Percentiles rank a stretch among this genome's conserved stretches.
Conservation (phyloP, 176 grass and related monocot species). For the Cenchrus purpureus region DNA sequence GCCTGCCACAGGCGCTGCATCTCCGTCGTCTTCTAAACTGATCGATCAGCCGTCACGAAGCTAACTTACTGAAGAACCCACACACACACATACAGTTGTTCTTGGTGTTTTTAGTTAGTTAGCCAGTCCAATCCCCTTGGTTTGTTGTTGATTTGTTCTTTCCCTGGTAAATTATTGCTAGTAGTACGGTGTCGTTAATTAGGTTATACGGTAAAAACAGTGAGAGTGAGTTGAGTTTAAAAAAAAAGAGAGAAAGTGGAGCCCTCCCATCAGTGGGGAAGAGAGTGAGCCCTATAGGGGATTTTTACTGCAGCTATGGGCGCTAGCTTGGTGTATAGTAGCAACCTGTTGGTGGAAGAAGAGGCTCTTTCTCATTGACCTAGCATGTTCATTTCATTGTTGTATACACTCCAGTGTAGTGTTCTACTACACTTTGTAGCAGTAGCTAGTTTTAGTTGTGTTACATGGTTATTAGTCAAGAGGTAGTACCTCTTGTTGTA, state of each 20-base stretch:
- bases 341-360: conserved; percentile 50
- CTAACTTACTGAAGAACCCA: conserved; percentile 22
- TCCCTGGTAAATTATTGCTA: conserved; percentile 3
- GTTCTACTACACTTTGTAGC: not conserved
- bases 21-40: conserved; percentile 74
- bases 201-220: conserved; percentile 40
- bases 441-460: conserved; percentile 6
- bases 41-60: not conserved
- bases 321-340: conserved; percentile 52
- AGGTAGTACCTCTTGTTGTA: conserved; percentile 4
- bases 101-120: conserved; percentile 32
- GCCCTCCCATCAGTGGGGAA: conserved; percentile 57
- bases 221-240: conserved; percentile 1
- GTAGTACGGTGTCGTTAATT: not conserved
- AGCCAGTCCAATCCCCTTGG: conserved; percentile 38
- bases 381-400: not conserved
- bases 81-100: conserved; percentile 7
- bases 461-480: no score
- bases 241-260: conserved; percentile 23
- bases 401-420: conserved; percentile 27
- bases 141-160: conserved; percentile 53
- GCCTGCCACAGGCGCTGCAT: conserved; percentile 80
- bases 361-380: conserved; percentile 50
- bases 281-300: conserved; percentile 60
- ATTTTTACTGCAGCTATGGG: conserved; percentile 62